Evolutionary conservation across 208 protist species (phyloP), one percentile per base, ranked within the genome.

Genomic region (Acanthamoeba culbertsoni): DNA sequence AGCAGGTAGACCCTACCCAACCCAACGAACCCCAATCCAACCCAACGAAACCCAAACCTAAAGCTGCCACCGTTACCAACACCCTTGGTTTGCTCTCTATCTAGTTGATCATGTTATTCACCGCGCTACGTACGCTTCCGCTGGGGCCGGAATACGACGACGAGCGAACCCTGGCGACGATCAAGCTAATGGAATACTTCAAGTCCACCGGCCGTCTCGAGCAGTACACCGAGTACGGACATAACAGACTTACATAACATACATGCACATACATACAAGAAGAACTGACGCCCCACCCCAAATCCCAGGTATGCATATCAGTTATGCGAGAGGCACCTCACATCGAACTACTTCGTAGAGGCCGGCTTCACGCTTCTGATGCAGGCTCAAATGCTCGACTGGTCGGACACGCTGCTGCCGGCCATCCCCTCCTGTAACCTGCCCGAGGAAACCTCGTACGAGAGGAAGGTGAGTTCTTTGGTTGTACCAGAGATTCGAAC

Each of bases 141-240:
- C 28, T 51, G 26, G 92, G 91, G 6, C 94, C 91, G 62, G 91
- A 96, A 68, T 84, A 84, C 45, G 73, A 84, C 26, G 94, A 96
- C 53, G 95, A 96, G 45, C 23, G 95, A 31, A 95, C 88, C 2
- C 75, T 93, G 53, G 95, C 95, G 0, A 93, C 90, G 20, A 63
- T 96, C 51, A 59, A 96, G 42, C 55, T 96, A 28, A 95, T 96
- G 95, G 51, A 89, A 14, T 96, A 95, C 71, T 48, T 96, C 2
- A 94, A 96, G 84, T 63, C 90, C 51, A 96, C 95, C 1, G 95
- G 94, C 28, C 45, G 95, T 28, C 48, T 88, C 53, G 95, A 96
- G 48, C 79, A 93, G 7, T 96, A 96, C 45, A 93, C 71, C n/a
- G 93, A 96, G 63, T 96, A 95, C 55, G 93, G 8, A 86, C 16